Evolutionary conservation across 495 filamentous ascomycete species (phyloP), one percentile per base, ranked within the genome.

Genomic region (Daldinia grandis): DNA sequence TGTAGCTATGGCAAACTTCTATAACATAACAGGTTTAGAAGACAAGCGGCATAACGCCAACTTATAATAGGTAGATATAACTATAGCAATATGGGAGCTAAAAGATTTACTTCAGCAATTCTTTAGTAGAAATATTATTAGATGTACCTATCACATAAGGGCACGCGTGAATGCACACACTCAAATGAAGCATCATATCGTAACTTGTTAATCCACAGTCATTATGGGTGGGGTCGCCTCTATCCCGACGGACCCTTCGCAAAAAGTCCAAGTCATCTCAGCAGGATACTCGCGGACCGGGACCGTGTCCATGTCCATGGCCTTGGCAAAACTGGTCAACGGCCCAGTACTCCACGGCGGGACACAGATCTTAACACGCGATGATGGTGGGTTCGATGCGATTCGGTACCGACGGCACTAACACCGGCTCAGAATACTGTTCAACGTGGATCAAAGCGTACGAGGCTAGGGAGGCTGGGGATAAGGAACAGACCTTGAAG

Each of bases 271-370:
- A 64, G 82, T 85, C 33, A 86, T 85, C 64, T 81, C 83, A 7
- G 84, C 85, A 5, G 84, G 84, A 12, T 81, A 81, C 31, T 81
- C 84, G n/a, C 80, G 85, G 38, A 86, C 84, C 4, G 85, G 84
- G 25, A 85, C 84, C 8, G 79, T 83, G 0, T 84, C 83, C 19
- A 82, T 84, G 74, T 80, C 79, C 50, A 47, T 74, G 14, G 85
- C 83, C n/a, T 59, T 87, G 3, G 73, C 74, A 37, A 82, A 79
- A 62, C 78, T 87, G 14, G 77, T 84, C 15, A 71, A 82, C 10
- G 78, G 78, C 0, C 78, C 78, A 9, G 79, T 81, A 51, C 76
- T 77, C 50, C 81, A 83, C 57, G 73, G 75, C 27, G 79, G 81
- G 28, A 78, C 76, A 4, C 71, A 77, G 51, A 65, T 78, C 1